Evolutionary conservation across 352 stramenopile genomes (phyloP), one percentile per base, ranked within the genome.

Genomic region (Globisporangium spiculum): DNA sequence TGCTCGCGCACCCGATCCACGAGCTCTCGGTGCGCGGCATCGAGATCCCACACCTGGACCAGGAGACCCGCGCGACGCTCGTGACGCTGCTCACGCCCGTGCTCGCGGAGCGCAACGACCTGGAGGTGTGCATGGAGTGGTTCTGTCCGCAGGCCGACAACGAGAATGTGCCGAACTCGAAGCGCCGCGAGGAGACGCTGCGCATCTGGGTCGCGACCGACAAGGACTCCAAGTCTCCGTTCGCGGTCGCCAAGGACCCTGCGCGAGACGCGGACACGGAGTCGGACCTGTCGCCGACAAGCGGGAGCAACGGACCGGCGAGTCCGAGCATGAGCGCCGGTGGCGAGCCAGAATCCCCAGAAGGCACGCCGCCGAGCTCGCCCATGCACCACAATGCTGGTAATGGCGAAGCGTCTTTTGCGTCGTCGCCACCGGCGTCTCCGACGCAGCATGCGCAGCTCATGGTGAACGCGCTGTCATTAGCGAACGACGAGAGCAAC

Each of bases 81-180:
- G 86, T 92, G 44, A 72, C 88, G 70, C 70, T 94, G 65, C 75
- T 94, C 34, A 96, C 85, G n/a, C 88, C 88, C 6, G 83, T 93
- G 60, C 73, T 94, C 0, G 84, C 88, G 10, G 84, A 96, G 65
- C 88, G 86, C 56, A 91, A 78, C 14, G 88, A 96, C 67, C 66
- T 96, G 0, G 86, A 94, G 68, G 84, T 96, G 30, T 94, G 84
- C 70, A 93, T 96, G 85, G 88, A 96, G 63, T 94, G 88, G 88
- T 94, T 96, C 72, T 88, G 80, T 20, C 86, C 86, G 54, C 79
- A 93, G 27, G 84, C 78, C 5, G 81, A 89, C 12, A 84, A 92
- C 18, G 84, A 91, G 65, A 55, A 77, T 9, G 72, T 87, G 9
- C 75, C 84, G 14, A 86, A 75, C 63, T 77, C 82, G 32, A 73